These are phyloP conservation scores for Macrophomina phaseolina DNA, from an alignment of 2,329 filamentous ascomycete genomes.

Conservation along the genomic window DNA sequence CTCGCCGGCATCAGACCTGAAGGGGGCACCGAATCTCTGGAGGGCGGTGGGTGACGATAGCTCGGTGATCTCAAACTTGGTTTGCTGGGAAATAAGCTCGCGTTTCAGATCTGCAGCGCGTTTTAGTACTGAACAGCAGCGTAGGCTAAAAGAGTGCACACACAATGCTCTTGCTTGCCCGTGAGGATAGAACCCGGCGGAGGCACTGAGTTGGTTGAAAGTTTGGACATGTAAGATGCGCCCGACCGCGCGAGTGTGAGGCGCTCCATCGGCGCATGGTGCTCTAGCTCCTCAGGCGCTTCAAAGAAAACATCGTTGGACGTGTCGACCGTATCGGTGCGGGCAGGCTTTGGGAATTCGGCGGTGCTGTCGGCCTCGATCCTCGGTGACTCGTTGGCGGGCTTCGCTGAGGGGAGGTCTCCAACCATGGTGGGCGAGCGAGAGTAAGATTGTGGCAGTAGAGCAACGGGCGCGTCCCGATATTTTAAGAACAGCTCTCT, in stretches of 20 bases:
- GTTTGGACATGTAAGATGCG: conserved; percentile 33
- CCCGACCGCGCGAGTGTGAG: conserved; percentile 18
- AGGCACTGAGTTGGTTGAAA: conserved; percentile 53
- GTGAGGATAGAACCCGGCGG: conserved; percentile 72
- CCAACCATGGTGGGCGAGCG: background rate
- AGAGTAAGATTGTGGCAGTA: background rate
- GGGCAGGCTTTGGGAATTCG: background rate
- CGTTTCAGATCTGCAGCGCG: conserved; percentile 79
- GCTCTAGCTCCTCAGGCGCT: conserved; percentile 12
- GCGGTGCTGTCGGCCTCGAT: conserved; percentile 12
- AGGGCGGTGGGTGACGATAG: conserved; percentile 94
- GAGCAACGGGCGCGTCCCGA: conserved; percentile 9
- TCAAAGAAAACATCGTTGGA: conserved; percentile 25
- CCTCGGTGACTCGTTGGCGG: conserved; percentile 17
- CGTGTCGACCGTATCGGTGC: conserved; percentile 22
- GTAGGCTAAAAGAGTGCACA: conserved; percentile 38
- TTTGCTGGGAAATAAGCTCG: conserved; percentile 89
- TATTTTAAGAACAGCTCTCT: conserved; percentile 21
- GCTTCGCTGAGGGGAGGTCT: background rate
- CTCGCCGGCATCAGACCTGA: conserved; percentile 90
- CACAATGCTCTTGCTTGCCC: conserved; percentile 98
- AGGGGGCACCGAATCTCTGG: conserved; percentile 93
- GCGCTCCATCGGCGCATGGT: conserved; percentile 3
- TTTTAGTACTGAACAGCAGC: background rate
- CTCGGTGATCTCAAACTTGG: conserved; percentile 86